A percentile compares a stretch with the other conserved stretches of the same genome.
phyloP scores from a whole-genome alignment of 805 yeast genomes.

The Lipomyces anomalus region DNA sequence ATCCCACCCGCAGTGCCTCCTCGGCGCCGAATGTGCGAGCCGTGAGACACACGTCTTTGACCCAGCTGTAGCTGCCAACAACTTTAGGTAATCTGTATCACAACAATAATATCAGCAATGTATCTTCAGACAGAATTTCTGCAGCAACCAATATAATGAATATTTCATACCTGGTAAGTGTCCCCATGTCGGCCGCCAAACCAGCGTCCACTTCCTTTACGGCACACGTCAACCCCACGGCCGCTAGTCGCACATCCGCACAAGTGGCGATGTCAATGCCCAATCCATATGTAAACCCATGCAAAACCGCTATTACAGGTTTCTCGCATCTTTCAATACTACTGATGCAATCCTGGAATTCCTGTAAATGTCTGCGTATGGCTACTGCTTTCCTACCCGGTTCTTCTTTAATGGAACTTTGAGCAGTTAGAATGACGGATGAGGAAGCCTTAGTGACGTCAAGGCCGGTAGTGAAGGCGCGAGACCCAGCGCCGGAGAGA shows the following conservation, averaged over 20 bases:
- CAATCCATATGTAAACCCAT: slow-evolving; percentile 61
- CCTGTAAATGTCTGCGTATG: no score
- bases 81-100: slow-evolving; percentile 49
- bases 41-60: slow-evolving; percentile 57
- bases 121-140: no score
- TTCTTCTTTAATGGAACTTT: no score
- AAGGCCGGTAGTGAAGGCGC: slow-evolving; percentile 60
- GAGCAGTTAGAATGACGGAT: no score
- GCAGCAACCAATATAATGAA: no score
- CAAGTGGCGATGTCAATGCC: slow-evolving; percentile 63
- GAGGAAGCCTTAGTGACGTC: no score
- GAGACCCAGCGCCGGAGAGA: slow-evolving; percentile 49
- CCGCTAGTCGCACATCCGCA: slow-evolving; percentile 51
- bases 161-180: no score
- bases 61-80: slow-evolving; percentile 50
- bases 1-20: slow-evolving; percentile 55
- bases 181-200: slow-evolving; percentile 73
- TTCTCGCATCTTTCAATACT: no score
- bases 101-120: no score
- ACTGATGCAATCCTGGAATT: no score
- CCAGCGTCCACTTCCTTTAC: slow-evolving; percentile 70
- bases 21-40: slow-evolving; percentile 50
- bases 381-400: no score
- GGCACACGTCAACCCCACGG: slow-evolving; percentile 48
- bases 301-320: slow-evolving; percentile 60